Conservation (phyloP, 179 eudicot species). For the Spinacia oleracea region DNA sequence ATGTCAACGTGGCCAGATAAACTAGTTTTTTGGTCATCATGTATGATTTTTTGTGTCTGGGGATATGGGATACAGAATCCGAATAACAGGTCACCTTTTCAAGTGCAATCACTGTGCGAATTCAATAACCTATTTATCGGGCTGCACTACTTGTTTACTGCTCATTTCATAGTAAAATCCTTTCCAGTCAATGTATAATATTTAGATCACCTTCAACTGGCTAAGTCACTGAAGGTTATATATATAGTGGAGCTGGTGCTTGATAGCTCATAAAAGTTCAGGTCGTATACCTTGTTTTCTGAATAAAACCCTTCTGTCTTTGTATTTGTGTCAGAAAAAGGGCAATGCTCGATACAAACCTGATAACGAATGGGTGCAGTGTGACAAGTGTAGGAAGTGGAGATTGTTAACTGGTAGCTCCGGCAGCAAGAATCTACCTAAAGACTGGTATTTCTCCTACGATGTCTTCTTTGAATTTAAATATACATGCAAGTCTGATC, state of each 20-base stretch:
- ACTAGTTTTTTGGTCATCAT: neutral
- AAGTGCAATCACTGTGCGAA: neutral
- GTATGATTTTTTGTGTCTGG: neutral
- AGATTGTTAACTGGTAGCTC: constrained; percentile 51
- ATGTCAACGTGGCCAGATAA: neutral
- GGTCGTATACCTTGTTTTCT: neutral
- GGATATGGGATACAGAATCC: neutral
- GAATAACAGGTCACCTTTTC: neutral
- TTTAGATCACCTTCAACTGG: neutral
- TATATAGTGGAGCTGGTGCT: neutral
- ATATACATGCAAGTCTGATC: neutral
- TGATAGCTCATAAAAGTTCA: neutral
- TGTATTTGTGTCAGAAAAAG: constrained; percentile 39
- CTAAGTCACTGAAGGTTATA: neutral
- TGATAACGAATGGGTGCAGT: constrained; percentile 85
- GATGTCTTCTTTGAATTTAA: neutral
- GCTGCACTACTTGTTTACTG: neutral
- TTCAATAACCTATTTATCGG: neutral
- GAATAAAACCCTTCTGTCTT: constrained; percentile 5
- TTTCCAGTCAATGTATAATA: neutral
- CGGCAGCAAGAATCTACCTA: constrained; percentile 49
- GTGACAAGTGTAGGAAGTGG: constrained; percentile 86
- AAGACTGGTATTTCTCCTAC: constrained; percentile 49
- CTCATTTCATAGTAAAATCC: neutral
- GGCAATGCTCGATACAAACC: constrained; percentile 46